A percentile compares a stretch with the other conserved stretches of the same genome.
Evolutionary conservation across 139 green algal genomes (phyloP).

Genomic region (Nannochloris sp.): DNA sequence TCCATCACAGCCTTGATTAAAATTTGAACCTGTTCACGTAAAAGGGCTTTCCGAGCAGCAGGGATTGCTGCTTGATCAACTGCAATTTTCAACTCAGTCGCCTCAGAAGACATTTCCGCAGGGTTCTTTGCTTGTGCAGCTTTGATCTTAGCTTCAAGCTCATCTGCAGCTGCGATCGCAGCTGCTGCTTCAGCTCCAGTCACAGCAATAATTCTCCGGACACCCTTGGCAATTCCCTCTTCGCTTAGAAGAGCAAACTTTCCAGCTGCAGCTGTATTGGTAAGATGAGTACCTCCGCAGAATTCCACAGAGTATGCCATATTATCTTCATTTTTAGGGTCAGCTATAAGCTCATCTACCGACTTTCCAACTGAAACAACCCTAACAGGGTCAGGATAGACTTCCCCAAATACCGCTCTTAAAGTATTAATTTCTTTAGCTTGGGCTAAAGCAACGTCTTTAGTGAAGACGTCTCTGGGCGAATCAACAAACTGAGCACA

Average conservation of each 20-base stretch:
- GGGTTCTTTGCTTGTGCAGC: conserved; percentile 22
- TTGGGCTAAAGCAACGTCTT: conserved; percentile 73
- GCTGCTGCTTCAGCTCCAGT: conserved; percentile 62
- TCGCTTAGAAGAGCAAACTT: conserved; percentile 87
- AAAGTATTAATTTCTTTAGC: conserved; percentile 84
- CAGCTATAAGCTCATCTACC: conserved; percentile 78
- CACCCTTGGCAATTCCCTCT: conserved; percentile 89
- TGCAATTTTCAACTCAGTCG: conserved; percentile 42
- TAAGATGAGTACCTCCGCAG: conserved; percentile 93
- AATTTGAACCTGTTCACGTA: conserved; percentile 55
- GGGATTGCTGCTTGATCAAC: conserved; percentile 65
- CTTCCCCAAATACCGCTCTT: conserved; percentile 92
- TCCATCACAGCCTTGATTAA: conserved; percentile 63
- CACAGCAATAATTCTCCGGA: conserved; percentile 73
- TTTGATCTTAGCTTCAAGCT: conserved; percentile 46
- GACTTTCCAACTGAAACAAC: conserved; percentile 83
- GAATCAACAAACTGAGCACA: conserved; percentile 40
- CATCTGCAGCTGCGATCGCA: conserved; percentile 57
- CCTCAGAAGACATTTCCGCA: conserved; percentile 35
- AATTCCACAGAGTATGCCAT: conserved; percentile 80
- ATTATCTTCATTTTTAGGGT: conserved; percentile 37
- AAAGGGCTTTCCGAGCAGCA: conserved; percentile 54
- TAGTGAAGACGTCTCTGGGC: conserved; percentile 51
- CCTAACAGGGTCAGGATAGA: conserved; percentile 94
- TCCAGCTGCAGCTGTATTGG: conserved; percentile 67